These are phyloP conservation scores for Quercus cerris DNA, from an alignment of 306 rosid species.

Conservation along the genomic window DNA sequence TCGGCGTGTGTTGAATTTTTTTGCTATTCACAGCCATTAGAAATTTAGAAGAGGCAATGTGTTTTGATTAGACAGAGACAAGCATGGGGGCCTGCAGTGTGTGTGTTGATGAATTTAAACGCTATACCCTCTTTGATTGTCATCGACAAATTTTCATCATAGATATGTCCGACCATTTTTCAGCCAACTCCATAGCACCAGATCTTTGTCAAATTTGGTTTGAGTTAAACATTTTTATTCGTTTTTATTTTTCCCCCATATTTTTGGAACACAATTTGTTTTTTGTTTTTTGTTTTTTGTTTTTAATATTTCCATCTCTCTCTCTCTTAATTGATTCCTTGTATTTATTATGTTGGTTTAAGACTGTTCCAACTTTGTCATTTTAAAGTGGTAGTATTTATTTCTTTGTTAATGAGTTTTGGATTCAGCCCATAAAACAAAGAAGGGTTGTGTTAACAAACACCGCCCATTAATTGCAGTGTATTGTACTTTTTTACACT, in stretches of 20 bases:
- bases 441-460: rapidly evolving
- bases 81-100: conserved; percentile 9
- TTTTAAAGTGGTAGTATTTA: no score
- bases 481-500: no score
- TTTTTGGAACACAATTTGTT: conserved; percentile 10
- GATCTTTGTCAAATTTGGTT: conserved; percentile 30
- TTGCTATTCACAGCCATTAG: not conserved
- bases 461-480: rapidly evolving
- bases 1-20: conserved; percentile 42
- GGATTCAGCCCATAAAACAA: no score
- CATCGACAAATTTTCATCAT: conserved; percentile 21
- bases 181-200: not conserved
- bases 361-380: no score
- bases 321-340: not conserved
- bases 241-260: not conserved
- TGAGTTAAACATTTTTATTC: not conserved
- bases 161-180: not conserved
- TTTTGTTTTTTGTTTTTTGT: not conserved
- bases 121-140: not conserved
- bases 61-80: conserved; percentile 19
- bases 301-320: not conserved
- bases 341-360: no score
- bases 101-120: not conserved
- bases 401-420: no score
- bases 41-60: not conserved